Evolutionary conservation across 768 basidiomycete species (phyloP).

Genomic region (Candolleomyces aberdarensis): DNA sequence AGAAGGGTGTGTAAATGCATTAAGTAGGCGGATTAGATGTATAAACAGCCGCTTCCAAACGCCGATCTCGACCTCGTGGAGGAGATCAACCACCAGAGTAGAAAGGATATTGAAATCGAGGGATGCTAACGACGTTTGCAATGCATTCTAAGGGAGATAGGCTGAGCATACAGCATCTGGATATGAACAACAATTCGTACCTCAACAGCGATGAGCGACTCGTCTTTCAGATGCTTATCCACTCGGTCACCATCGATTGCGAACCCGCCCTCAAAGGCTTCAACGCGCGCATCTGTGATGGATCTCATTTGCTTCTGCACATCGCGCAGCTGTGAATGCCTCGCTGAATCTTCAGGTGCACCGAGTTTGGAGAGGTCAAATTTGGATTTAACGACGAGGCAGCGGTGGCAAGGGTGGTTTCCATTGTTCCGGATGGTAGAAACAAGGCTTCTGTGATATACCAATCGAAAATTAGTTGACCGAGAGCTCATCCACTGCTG

Average conservation of each 20-base stretch:
- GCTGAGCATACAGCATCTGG: too few species aligned
- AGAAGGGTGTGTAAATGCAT: background rate
- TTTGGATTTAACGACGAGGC: background rate
- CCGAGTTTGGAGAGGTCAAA: too few species aligned
- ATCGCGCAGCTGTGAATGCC: background rate
- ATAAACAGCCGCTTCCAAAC: background rate
- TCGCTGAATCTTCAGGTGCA: background rate
- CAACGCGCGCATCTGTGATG: background rate
- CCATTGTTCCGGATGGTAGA: background rate
- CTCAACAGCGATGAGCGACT: background rate
- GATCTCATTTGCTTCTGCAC: background rate
- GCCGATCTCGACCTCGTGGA: background rate
- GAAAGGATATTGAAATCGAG: background rate
- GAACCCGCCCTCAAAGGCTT: background rate
- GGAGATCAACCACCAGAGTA: background rate
- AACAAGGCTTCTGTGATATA: background rate
- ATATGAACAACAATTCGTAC: too few species aligned
- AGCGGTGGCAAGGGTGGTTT: background rate
- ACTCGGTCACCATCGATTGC: conserved; percentile 14
- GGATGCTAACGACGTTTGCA: too few species aligned
- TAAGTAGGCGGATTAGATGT: background rate
- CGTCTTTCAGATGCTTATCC: background rate
- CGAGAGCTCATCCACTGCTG: background rate
- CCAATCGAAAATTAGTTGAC: background rate
- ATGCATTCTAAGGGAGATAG: too few species aligned